Evolutionary conservation across 2,329 filamentous ascomycete species (phyloP), one percentile per base, ranked within the genome.

Genomic region (Calonectria pauciramosa): DNA sequence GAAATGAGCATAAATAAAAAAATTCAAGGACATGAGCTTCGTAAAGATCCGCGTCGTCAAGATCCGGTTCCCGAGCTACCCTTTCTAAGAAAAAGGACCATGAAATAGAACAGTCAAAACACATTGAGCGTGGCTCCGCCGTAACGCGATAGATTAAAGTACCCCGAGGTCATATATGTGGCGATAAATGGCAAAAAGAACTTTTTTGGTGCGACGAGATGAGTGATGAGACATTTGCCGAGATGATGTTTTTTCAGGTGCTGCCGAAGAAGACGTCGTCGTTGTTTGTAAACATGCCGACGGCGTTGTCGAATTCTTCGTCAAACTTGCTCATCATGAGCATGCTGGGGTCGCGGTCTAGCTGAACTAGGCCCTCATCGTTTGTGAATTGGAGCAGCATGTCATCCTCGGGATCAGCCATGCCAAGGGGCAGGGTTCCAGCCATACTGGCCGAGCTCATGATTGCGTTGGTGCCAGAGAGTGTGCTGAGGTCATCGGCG

Each of bases 301-400:
- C 87, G 7, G 84, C 79, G 71, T 85, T 86, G 74, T 89, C 87
- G 69, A 88, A 90, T 54, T 89, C 88, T 54, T 91, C 90, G 68
- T 90, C 89, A 78, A 90, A 90, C 82, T 90, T 90, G 83, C 83
- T 86, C 79, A 89, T 86, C 84, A 89, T 86, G 67, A 89, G 83
- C 85, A 89, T 86, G 81, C 83, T 86, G 36, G 87, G 81, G 47
- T 90, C 88, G 49, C 85, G 85, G 72, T 89, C 87, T 11, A 89
- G 82, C 71, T 84, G 85, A 18, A 86, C 84, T 44, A 89, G 82
- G 34, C 84, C 83, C 26, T 87, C 86, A 51, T 87, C 86, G 70
- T 85, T 82, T 26, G 85, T 86, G 73, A 89, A 90, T 38, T 83
- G 82, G 30, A 83, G 80, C 60, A 85, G 82, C 79, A 89, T 83